Evolutionary conservation across 441 rosid species (phyloP).

Genomic region (Erysimum pusillum): DNA sequence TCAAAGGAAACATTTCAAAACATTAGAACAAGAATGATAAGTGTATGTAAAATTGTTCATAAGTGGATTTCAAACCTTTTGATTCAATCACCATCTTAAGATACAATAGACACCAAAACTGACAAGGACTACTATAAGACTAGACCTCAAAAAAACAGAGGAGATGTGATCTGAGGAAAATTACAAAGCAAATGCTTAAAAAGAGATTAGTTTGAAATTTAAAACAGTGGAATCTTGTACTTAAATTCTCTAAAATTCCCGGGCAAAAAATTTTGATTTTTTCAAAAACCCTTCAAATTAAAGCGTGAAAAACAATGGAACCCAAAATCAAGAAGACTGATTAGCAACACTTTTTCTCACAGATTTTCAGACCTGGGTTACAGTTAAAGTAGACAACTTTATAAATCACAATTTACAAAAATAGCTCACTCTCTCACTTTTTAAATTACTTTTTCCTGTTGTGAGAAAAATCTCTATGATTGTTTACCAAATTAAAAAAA

Average conservation of each 20-base stretch:
- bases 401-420: conserved; percentile 19
- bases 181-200: conserved; percentile 4
- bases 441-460: conserved; percentile 5
- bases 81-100: conserved; percentile 33
- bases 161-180: background rate
- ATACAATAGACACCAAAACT: too few relatives aligned
- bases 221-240: conserved; percentile 21
- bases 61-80: conserved; percentile 22
- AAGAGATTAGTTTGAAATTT: conserved; percentile 17
- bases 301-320: conserved; percentile 44
- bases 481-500: background rate
- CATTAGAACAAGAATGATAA: background rate
- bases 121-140: background rate
- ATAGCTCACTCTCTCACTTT: conserved; percentile 5
- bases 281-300: conserved; percentile 33
- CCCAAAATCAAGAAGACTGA: conserved; percentile 29
- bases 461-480: conserved; percentile 13
- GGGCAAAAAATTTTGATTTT: conserved; percentile 12
- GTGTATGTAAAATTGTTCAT: background rate
- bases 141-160: conserved; percentile 27
- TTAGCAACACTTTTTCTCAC: conserved; percentile 10
- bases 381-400: conserved; percentile 41
- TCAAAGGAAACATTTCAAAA: background rate
- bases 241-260: conserved; percentile 12
- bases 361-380: conserved; percentile 39